Base-by-base conservation (phyloP, 805 yeast species). In the Cephaloascus albidus region DNA sequence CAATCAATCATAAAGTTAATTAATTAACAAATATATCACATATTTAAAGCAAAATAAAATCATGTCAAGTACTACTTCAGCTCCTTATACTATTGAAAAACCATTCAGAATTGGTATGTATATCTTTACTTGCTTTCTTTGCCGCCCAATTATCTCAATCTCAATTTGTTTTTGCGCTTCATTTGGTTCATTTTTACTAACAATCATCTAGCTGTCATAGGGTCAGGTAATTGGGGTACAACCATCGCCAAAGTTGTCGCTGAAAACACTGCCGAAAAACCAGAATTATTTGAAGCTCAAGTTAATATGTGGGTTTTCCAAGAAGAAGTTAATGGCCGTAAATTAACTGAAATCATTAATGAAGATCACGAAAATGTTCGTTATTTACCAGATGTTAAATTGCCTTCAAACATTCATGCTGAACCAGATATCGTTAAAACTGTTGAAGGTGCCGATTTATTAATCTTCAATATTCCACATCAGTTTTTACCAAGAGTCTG, bases 161-260 rank as follows among this genome's bases (percentile, higher is more conserved):
- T n/a, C n/a, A n/a, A n/a, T n/a, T n/a, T n/a, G n/a, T n/a, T n/a
- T n/a, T n/a, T n/a, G n/a, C n/a, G n/a, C n/a, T n/a, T n/a, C n/a
- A n/a, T n/a, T n/a, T n/a, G n/a, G n/a, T n/a, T n/a, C n/a, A n/a
- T n/a, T n/a, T n/a, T 23, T 23, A 23, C 28, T 23, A 23, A 23
- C 28, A 23, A 17, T 50, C 10, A 23, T 23, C 12, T 23, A 23
- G 28, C 88, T 33, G 86, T 88, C 40, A 80, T 93, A 47, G 98
- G 98, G 33, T 88, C 97, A 23, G 98, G 97, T 58, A 90, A 90
- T 65, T 90, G 98, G 86, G 98, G 98, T 47, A 87, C 96, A 31
- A 90, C 97, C 16, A 88, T 93, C 40, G 97, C 97, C 45, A 90
- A 93, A 61, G 87, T 90, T 35, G 81, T 88, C 20, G 88, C 97